phyloP scores from a whole-genome alignment of 2,329 filamentous ascomycete species.

The Curvularia hawaiiensis region DNA sequence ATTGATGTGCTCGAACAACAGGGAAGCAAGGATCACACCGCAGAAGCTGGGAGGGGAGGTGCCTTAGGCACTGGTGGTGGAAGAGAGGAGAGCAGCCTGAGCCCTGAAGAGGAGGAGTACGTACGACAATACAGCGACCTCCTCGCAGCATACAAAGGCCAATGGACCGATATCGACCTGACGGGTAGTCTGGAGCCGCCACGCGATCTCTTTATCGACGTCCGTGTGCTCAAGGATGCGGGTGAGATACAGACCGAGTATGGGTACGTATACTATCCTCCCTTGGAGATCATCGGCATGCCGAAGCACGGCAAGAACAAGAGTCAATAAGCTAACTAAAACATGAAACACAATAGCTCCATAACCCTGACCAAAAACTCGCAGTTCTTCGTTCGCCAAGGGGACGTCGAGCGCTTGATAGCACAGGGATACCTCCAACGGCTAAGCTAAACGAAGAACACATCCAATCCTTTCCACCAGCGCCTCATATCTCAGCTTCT shows the following conservation, averaged over 20 bases:
- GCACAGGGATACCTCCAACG: constrained; percentile 94
- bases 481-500: not conserved
- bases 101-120: constrained; percentile 96
- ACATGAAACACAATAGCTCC: constrained; percentile 60
- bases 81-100: constrained; percentile 73
- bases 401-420: constrained; percentile 93
- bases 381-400: constrained; percentile 95
- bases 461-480: not conserved
- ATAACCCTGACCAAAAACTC: constrained; percentile 98
- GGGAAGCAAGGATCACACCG: constrained; percentile 20
- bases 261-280: constrained; percentile 66
- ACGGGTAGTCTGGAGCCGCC: constrained; percentile 93
- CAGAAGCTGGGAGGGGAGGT: constrained; percentile 44
- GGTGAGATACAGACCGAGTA: constrained; percentile 99
- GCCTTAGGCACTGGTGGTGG: constrained; percentile 51
- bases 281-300: not conserved
- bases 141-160: constrained; percentile 93
- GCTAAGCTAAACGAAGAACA: constrained; percentile 66
- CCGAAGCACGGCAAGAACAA: not conserved
- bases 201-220: constrained; percentile 95
- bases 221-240: constrained; percentile 92
- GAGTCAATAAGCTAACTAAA: constrained; percentile 1
- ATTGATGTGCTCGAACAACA: constrained; percentile 76
- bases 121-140: constrained; percentile 90
- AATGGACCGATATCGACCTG: constrained; percentile 97